Base-by-base conservation (phyloP, 768 basidiomycete species). In the Cubamyces sp. region DNA sequence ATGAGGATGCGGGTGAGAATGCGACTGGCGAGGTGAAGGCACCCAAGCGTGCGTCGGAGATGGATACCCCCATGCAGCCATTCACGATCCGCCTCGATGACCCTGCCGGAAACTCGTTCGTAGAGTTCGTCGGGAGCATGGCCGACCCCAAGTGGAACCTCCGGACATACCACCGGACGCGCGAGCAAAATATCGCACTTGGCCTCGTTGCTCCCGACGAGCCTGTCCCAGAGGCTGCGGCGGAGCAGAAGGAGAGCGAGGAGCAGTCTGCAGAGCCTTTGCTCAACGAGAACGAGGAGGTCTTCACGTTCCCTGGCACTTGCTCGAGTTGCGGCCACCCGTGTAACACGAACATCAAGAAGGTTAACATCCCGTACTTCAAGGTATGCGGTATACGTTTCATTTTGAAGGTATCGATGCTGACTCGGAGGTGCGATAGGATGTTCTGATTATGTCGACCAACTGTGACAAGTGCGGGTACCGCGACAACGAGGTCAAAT, bases 401-500 rank as follows among this genome's bases (percentile, higher is more conserved):
- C n/a, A 16, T 26, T 9, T 16, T 5, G 16, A 15, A 25, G 1
- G 8, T 7, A 3, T 18, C 16, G 3, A 16, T 42, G 26, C 46
- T 55, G 28, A 42, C 34, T 25, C 18, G 21, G 3, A 16, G 34
- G 11, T 51, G 25, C 8, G 37, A 7, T 64, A 97, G 96, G 95
- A 99, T 68, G 89, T 94, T 58, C 77, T 98, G 56, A 96, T 98
- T 76, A 98, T 98, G 95, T 96, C 96, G 23, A 96, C 96, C 6
- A 98, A 97, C 73, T 98, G 97, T 73, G 93, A 95, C 60, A 75
- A 78, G 54, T 99, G 97, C 74, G 97, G 97, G 1, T 99, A 98
- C 75, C 83, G 93, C 60, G 97, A 99, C 75, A 98, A 96, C 70
- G 97, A 99, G 77, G 91, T 99, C 70, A 99, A 99, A 74, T 92